Percentiles rank a stretch among this genome's conserved stretches.
These are phyloP conservation scores for Xylaria polymorpha DNA, from an alignment of 2,329 filamentous ascomycete species.

Conservation along the genomic window DNA sequence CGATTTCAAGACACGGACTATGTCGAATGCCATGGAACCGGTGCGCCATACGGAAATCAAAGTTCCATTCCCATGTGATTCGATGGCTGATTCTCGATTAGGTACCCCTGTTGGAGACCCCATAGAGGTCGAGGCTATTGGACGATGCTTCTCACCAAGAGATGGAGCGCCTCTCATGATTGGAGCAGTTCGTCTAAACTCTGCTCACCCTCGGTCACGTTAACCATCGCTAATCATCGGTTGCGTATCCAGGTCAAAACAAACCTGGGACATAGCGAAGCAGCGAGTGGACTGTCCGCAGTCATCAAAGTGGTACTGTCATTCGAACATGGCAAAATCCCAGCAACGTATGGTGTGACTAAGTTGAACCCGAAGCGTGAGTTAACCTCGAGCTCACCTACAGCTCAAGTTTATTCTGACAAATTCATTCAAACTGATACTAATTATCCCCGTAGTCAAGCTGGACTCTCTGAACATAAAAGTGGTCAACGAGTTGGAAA, in stretches of 20 bases:
- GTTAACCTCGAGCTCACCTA: background rate
- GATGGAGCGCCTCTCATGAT: background rate
- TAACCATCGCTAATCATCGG: background rate
- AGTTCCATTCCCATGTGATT: background rate
- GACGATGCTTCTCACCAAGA: no score
- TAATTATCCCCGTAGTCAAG: background rate
- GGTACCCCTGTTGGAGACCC: background rate
- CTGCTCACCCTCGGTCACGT: background rate
- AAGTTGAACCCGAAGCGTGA: slow-evolving; percentile 15
- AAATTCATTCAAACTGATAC: background rate
- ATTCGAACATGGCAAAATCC: background rate
- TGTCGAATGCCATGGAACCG: slow-evolving; percentile 6
- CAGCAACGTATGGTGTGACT: slow-evolving; percentile 2
- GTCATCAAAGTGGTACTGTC: slow-evolving; percentile 13
- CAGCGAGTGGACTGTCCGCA: slow-evolving; percentile 5
- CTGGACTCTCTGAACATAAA: background rate
- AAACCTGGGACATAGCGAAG: slow-evolving; percentile 26
- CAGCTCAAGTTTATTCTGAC: background rate
- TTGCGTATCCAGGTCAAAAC: slow-evolving; percentile 8
- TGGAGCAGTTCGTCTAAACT: background rate
- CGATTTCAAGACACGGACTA: background rate
- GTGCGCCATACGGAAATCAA: background rate
- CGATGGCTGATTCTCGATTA: background rate
- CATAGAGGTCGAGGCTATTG: no score
- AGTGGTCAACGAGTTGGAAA: no score